Percentiles rank a stretch among this genome's conserved stretches.
These are phyloP conservation scores for Alternaria sp. DNA, from an alignment of 2,329 filamentous ascomycete genomes.

Conservation along the genomic window DNA sequence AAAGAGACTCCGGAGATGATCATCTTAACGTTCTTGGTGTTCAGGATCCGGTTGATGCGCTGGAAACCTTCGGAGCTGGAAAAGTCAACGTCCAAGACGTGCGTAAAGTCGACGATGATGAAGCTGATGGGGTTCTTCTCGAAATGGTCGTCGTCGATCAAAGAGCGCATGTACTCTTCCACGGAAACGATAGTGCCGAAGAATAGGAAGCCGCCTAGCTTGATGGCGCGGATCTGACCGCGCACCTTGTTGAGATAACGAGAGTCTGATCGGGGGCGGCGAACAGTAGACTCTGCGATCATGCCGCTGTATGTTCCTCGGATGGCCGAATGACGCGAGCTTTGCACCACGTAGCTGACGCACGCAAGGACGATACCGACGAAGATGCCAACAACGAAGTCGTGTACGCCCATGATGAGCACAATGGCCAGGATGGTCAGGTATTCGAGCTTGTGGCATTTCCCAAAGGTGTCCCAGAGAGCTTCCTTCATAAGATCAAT, in stretches of 20 bases:
- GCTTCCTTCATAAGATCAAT: conserved; percentile 92
- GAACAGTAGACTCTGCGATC: conserved; percentile 88
- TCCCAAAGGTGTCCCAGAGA: conserved; percentile 85
- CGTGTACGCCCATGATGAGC: conserved; percentile 93
- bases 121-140: conserved; percentile 81
- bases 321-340: conserved; percentile 86
- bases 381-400: conserved; percentile 94
- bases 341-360: conserved; percentile 88
- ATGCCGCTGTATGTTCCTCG: conserved; percentile 89
- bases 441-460: conserved; percentile 86
- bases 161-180: conserved; percentile 80
- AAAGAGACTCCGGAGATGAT: conserved; percentile 83
- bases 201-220: conserved; percentile 94
- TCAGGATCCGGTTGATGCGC: conserved; percentile 83
- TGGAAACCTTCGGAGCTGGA: conserved; percentile 95
- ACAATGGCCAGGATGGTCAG: conserved; percentile 88
- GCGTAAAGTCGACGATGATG: conserved; percentile 84
- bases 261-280: conserved; percentile 87
- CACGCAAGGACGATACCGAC: conserved; percentile 92
- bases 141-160: conserved; percentile 86
- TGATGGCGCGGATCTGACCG: conserved; percentile 86
- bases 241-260: conserved; percentile 86
- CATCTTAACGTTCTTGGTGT: conserved; percentile 77
- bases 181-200: conserved; percentile 97
- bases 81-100: conserved; percentile 93